Conservation (phyloP, 2,329 filamentous ascomycete genomes). For the Graphilbum ipis-grandicollis region DNA sequence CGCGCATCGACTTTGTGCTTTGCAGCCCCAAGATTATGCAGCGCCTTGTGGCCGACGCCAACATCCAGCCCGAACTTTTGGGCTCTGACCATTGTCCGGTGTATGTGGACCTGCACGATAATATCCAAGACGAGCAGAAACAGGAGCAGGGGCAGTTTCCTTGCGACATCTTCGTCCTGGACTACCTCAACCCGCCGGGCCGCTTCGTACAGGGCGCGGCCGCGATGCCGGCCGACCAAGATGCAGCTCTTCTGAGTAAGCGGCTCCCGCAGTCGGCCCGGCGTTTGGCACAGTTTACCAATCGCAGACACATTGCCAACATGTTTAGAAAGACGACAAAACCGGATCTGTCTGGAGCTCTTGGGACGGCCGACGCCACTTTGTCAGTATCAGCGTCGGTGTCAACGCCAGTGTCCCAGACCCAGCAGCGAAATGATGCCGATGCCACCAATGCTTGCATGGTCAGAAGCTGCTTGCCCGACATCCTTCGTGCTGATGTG, state of each 20-base stretch:
- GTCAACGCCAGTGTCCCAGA: too few relatives aligned
- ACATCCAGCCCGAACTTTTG: constrained; percentile 87
- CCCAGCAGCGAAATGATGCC: too few relatives aligned
- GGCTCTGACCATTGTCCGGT: constrained; percentile 96
- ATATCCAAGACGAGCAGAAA: constrained; percentile 27
- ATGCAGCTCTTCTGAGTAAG: constrained; percentile 10
- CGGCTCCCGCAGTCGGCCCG: constrained; percentile 60
- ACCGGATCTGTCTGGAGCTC: too few relatives aligned
- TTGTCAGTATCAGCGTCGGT: too few relatives aligned
- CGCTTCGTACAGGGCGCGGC: constrained; percentile 46
- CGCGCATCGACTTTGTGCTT: constrained; percentile 84
- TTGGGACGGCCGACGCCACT: too few relatives aligned
- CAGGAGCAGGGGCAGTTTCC: too few relatives aligned
- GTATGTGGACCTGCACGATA: constrained; percentile 55
- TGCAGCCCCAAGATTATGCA: constrained; percentile 61
- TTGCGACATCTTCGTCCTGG: constrained; percentile 40
- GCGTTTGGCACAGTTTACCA: constrained; percentile 75
- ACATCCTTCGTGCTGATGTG: constrained; percentile 2
- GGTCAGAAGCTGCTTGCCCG: constrained; percentile 3
- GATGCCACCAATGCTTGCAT: too few relatives aligned
- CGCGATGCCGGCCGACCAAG: not conserved
- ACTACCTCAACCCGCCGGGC: constrained; percentile 62
- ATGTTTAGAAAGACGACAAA: too few relatives aligned
- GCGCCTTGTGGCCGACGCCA: constrained; percentile 56
- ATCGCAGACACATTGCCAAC: constrained; percentile 70